Percentiles rank a stretch among this genome's conserved stretches.
Evolutionary conservation across 2,329 filamentous ascomycete genomes (phyloP).

Genomic region (Fusarium udum): DNA sequence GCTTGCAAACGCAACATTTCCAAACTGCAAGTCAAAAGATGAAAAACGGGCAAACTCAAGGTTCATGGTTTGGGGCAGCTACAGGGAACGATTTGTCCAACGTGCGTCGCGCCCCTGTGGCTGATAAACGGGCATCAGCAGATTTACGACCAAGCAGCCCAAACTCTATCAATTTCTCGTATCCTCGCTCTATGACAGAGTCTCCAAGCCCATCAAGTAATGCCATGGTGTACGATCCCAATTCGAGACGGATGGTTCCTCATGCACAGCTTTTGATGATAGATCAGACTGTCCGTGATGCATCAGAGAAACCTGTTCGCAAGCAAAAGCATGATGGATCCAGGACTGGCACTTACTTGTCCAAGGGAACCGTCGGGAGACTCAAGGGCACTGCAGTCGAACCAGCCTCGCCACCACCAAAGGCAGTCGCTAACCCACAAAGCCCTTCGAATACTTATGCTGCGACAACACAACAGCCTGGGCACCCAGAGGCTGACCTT

Average conservation of each 20-base stretch:
- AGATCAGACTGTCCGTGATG: conserved; percentile 54
- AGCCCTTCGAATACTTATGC: background rate
- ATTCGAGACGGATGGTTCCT: conserved; percentile 70
- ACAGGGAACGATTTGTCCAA: conserved; percentile 54
- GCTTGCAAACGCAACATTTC: conserved; percentile 60
- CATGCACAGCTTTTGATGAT: conserved; percentile 54
- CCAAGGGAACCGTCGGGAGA: conserved; percentile 64
- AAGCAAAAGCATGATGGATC: conserved; percentile 54
- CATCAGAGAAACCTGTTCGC: conserved; percentile 50
- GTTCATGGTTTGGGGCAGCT: conserved; percentile 62
- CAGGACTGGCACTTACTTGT: conserved; percentile 57
- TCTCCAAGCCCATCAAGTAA: conserved; percentile 51
- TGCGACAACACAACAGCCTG: background rate
- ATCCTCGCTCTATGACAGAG: conserved; percentile 58
- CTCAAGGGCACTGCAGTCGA: conserved; percentile 60
- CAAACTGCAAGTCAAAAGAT: conserved; percentile 64
- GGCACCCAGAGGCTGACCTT: conserved; percentile 2
- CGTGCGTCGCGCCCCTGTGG: conserved; percentile 55
- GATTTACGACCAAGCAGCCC: conserved; percentile 55
- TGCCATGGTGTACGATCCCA: conserved; percentile 70
- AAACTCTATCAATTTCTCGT: conserved; percentile 68
- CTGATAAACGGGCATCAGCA: conserved; percentile 45
- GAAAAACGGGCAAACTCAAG: conserved; percentile 50
- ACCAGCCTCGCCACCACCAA: conserved; percentile 8
- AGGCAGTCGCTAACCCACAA: conserved; percentile 42